Conservation (phyloP, 2,329 filamentous ascomycete genomes). For the Monilinia fructigena region DNA sequence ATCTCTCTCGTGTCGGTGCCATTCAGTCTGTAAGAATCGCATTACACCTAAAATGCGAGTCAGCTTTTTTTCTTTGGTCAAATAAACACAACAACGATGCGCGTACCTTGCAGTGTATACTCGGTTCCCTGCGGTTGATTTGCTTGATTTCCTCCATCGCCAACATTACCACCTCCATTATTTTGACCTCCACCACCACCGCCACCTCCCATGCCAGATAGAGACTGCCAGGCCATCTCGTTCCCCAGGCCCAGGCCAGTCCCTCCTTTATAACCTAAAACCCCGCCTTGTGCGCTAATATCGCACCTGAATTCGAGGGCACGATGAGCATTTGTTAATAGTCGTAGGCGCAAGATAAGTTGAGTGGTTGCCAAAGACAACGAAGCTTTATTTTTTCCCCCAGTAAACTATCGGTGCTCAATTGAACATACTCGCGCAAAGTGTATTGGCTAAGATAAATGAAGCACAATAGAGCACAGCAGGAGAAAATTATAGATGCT, state of each 20-base stretch:
- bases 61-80: neutral
- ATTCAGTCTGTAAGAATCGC: constrained; percentile 98
- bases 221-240: constrained; percentile 69
- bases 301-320: constrained; percentile 21
- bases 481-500: neutral
- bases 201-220: constrained; percentile 49
- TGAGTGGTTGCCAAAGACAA: constrained; percentile 23
- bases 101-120: constrained; percentile 67
- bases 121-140: constrained; percentile 62
- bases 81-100: neutral
- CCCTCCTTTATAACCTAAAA: constrained; percentile 20
- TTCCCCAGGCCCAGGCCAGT: constrained; percentile 31
- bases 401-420: constrained; percentile 16
- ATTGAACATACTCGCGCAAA: constrained; percentile 22
- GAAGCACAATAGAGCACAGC: constrained; percentile 5
- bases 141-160: constrained; percentile 31
- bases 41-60: constrained; percentile 80
- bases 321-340: constrained; percentile 32
- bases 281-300: constrained; percentile 26
- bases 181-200: constrained; percentile 37
- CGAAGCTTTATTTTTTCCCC: constrained; percentile 25
- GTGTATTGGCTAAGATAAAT: neutral
- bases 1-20: constrained; percentile 97
- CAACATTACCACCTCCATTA: constrained; percentile 36
- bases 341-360: constrained; percentile 28